Conservation (phyloP, 352 stramenopile species). For the Pythium brassicae region DNA sequence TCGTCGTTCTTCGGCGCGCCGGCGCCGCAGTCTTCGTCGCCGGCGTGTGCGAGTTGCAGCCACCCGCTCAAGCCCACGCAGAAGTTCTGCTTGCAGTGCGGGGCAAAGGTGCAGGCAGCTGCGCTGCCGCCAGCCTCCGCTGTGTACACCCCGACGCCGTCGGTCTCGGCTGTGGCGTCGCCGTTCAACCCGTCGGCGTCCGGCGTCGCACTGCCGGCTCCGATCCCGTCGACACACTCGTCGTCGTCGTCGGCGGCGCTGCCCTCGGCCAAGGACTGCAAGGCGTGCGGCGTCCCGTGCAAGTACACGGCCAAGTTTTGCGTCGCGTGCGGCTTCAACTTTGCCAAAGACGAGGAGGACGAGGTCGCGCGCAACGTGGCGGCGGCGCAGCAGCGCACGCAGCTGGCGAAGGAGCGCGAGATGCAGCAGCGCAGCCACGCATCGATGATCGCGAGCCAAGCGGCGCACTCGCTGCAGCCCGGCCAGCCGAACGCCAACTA, state of each 20-base stretch:
- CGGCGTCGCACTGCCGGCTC: slow-evolving; percentile 41
- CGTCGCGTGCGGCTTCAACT: slow-evolving; percentile 77
- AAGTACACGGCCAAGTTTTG: slow-evolving; percentile 81
- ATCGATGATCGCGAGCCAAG: slow-evolving; percentile 64
- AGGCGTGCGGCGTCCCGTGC: slow-evolving; percentile 61
- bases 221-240: slow-evolving; percentile 46
- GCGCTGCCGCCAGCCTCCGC: slow-evolving; percentile 5
- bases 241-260: slow-evolving; percentile 19
- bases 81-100: slow-evolving; percentile 83
- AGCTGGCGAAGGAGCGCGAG: slow-evolving; percentile 47
- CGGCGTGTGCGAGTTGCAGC: slow-evolving; percentile 43
- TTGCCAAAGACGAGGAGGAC: slow-evolving; percentile 68
- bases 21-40: slow-evolving; percentile 6
- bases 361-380: slow-evolving; percentile 76
- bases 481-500: slow-evolving; percentile 13
- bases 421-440: slow-evolving; percentile 61
- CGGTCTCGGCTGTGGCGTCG: neutral
- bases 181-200: slow-evolving; percentile 29
- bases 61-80: slow-evolving; percentile 51
- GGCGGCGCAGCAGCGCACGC: slow-evolving; percentile 41
- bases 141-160: neutral
- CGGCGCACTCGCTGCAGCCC: slow-evolving; percentile 33
- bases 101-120: slow-evolving; percentile 37
- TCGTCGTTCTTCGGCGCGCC: slow-evolving; percentile 12
- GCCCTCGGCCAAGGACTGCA: slow-evolving; percentile 52